Percentiles rank a stretch among this genome's conserved stretches.
Evolutionary conservation across 169 alveolate genomes (phyloP).

Genomic region (Cryptosporidium meleagridis): DNA sequence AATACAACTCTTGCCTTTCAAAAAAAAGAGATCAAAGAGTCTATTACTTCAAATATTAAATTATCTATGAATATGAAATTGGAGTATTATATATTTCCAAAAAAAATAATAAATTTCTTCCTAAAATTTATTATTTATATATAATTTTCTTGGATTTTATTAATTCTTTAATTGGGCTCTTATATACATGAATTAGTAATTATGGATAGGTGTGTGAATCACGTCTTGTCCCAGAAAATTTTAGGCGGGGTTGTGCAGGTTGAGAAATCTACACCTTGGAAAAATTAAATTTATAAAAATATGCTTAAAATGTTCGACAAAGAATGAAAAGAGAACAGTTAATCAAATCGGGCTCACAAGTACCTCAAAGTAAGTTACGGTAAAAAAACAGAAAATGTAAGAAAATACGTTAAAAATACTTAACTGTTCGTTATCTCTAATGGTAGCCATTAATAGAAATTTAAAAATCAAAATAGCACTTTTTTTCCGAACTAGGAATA

Average conservation of each 20-base stretch:
- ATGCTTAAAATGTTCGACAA: no score
- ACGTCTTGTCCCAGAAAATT: slow-evolving; percentile 18
- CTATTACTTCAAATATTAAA: neutral
- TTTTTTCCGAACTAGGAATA: slow-evolving; percentile 9
- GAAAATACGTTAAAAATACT: slow-evolving; percentile 4
- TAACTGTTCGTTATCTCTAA: slow-evolving; percentile 1
- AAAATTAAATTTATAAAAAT: neutral
- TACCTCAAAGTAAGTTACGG: neutral
- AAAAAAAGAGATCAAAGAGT: neutral
- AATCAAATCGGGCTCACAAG: neutral
- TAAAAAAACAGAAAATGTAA: neutral
- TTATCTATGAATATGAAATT: neutral
- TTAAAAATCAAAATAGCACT: neutral
- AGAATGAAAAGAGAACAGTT: no score
- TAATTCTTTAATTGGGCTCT: neutral
- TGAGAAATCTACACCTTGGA: neutral
- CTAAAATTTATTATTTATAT: neutral
- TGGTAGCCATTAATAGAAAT: slow-evolving; percentile 8
- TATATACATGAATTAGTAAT: slow-evolving; percentile 43
- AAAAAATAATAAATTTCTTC: neutral
- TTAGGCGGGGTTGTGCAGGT: slow-evolving; percentile 50
- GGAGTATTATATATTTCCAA: neutral
- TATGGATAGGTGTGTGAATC: slow-evolving; percentile 73
- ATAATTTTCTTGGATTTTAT: neutral
- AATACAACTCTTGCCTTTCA: neutral